Base-by-base conservation (phyloP, 148 eudicot genomes). In the Fagopyrum esculentum region DNA sequence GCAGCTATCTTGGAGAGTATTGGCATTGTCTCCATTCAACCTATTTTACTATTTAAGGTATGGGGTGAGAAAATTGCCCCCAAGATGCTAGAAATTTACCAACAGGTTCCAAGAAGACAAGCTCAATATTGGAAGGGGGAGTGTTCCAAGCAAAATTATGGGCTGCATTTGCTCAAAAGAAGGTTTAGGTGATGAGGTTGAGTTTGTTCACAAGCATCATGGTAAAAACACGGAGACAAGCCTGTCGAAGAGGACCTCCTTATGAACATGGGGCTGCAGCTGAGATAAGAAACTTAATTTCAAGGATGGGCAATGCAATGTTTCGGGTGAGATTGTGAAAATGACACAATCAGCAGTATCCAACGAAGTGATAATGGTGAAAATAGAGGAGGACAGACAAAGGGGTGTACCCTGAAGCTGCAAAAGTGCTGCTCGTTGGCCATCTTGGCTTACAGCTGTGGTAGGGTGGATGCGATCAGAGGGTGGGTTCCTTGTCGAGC, bases 141-240 rank as follows among this genome's bases (percentile, higher is more conserved):
- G 57, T 16, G 57, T 52, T 52, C 17, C n/a, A 52, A 52, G 57
- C 57, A 74, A 74, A 47, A 76, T 76, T 15, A 85, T 87, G 88
- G 90, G 87, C 76, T 78, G 90, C 80, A 78, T 88, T 76, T 85
- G 88, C 81, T 85, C 93, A 6, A 89, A 87, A 81, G 90, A 90
- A 46, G 72, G 68, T 77, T 79, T 85, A 45, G 72, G 69, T 54
- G 45, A 73, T 3, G 77, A 82, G 76, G 40, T 2, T 35, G 40
- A 35, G 40, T 60, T 9, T 22, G 63, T 61, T 35, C 74, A 77
- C 10, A 83, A 54, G 46, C 57, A 73, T 71, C 30, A 74, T 5
- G 15, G 63, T 69, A 69, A 77, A 89, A 71, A 88, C 83, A 30
- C 85, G 22, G 70, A 85, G 4, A 77, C 86, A 82, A 84, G 86